Conservation (phyloP, 257 asterid species). For the Capsicum pubescens region DNA sequence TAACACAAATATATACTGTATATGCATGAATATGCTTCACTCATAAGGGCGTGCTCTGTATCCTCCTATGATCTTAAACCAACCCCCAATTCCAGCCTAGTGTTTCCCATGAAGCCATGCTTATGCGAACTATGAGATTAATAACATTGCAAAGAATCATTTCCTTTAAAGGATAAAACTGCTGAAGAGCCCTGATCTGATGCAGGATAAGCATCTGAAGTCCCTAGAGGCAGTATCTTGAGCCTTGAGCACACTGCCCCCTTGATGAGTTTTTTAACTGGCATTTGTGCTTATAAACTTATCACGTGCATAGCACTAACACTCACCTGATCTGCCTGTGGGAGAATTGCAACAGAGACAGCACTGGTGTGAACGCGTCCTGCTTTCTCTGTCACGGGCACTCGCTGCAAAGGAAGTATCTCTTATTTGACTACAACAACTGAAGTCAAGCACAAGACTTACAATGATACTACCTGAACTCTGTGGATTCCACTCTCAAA, state of each 20-base stretch:
- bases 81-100: conserved; percentile 18
- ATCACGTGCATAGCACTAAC: not conserved
- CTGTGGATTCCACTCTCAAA: conserved; percentile 98
- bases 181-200: conserved; percentile 15
- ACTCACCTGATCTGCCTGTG: conserved; percentile 94
- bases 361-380: conserved; percentile 99
- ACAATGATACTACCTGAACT: conserved; percentile 71
- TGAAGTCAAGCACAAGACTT: conserved; percentile 26
- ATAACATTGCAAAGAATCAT: not conserved
- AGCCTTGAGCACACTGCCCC: conserved; percentile 1
- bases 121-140: conserved; percentile 8
- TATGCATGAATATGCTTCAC: not conserved
- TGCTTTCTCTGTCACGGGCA: conserved; percentile 91
- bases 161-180: conserved; percentile 15
- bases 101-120: not conserved
- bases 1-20: not conserved
- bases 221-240: conserved; percentile 19
- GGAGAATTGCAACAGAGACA: conserved; percentile 89
- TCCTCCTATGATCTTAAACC: conserved; percentile 5
- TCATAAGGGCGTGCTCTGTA: not conserved
- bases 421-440: conserved; percentile 33
- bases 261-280: not conserved
- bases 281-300: not conserved
- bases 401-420: conserved; percentile 63
- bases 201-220: not conserved